Evolutionary conservation across 129 eudicot species (phyloP), one percentile per base, ranked within the genome.

Genomic region (Flaveria brownii): DNA sequence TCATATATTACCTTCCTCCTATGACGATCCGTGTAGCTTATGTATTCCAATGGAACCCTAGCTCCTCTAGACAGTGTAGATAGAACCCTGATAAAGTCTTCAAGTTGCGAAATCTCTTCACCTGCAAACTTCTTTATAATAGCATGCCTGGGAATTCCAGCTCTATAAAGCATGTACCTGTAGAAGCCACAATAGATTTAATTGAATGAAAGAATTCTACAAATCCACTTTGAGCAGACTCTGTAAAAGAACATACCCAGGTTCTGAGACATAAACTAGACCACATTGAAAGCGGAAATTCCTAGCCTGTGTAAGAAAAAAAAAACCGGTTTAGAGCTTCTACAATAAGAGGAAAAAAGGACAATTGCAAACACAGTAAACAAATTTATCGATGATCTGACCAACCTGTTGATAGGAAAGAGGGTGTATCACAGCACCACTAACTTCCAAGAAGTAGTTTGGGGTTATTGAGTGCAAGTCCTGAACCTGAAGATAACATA

Each of bases 241-340:
- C 5, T 42, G 16, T 68, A 50, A 67, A 39, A 57, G 47, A 71
- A 36, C 88, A 56, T 88, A 93, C 96, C 98, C 98, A n/a, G 91
- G 96, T 73, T 93, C 98, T 0, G 96, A 84, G 73, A 93, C 91
- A 77, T 93, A 93, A 26, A 93, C 97, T 66, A 90, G 92, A 83
- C 98, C 98, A 82, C 98, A 90, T 45, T 78, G 90, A 73, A 93
- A 93, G n/a, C 98, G 92, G 76, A 93, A 93, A 86, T 93, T 93
- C 64, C 98, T 86, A 66, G 98, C 96, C 96, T 93, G 96, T 88
- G 75, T 71, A 33, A 70, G 41, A 74, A 74, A 50, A 33, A 68
- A 56, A 81, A n/a, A n/a, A n/a, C 45, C 6, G 6, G 57, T 64
- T 64, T 72, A 64, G 11, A 68, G 69, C 46, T 33, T 26, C 55